Evolutionary conservation across 148 eudicot genomes (phyloP), one percentile per base, ranked within the genome.

Genomic region (Amaranthus cruentus): DNA sequence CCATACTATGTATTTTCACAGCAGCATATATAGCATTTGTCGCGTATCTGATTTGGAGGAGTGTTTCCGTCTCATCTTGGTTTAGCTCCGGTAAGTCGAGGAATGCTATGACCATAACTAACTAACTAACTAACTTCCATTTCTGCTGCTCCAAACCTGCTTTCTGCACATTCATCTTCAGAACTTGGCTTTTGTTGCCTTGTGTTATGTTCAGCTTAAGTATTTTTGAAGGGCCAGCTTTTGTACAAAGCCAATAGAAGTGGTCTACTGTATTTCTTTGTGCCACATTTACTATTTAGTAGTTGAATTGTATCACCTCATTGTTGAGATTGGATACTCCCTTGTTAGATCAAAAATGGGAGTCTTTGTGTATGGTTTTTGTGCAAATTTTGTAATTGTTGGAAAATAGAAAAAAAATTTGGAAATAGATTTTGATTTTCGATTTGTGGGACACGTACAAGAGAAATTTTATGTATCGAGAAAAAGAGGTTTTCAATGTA

Each of bases 11-110:
- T 55, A 65, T 48, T 65, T 79, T 81, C 66, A 62, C 85, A 9
- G 67, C 56, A 3, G 84, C 84, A 46, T 85, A 85, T 57, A 70
- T 64, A 0, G 65, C 75, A 58, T 85, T 85, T 73, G 66, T 87
- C 7, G 2, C 78, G 4, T 87, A 87, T 78, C 85, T 87, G 47
- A 69, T 85, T 65, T 73, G 61, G 56, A 84, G 84, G 46, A 66
- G 86, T 52, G 61, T 84, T n/a, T 12, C 79, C 42, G 62, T 80
- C 72, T 64, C 83, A 49, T 68, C 81, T 3, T 82, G 82, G 85
- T 64, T 82, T 47, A 62, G 67, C 46, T 67, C 66, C 64, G 11
- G 52, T 55, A 80, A 72, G 9, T 10, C 74, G 10, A 75, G 62
- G 75, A 69, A 46, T 28, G 59, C n/a, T 38, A 64, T 11, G 63